phyloP scores from a whole-genome alignment of 306 rosid genomes.

The Ormosia emarginata region DNA sequence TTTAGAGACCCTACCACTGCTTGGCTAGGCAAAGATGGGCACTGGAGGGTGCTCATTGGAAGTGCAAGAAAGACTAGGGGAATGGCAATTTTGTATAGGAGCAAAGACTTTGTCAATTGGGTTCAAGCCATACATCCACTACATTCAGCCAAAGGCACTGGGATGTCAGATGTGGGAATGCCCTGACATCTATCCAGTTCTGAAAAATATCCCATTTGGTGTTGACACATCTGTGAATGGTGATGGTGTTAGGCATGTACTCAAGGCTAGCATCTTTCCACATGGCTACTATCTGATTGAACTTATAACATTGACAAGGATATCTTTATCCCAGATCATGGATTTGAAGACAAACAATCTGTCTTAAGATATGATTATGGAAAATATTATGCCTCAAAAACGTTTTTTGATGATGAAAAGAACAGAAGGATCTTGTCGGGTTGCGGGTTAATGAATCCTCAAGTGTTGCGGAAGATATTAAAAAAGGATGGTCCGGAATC shows the following conservation, averaged over 20 bases:
- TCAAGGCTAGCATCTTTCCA: constrained; percentile 56
- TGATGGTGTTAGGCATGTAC: constrained; percentile 54
- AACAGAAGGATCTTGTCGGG: constrained; percentile 72
- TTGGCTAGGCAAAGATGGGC: constrained; percentile 63
- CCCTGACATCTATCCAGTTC: constrained; percentile 76
- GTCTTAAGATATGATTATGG: constrained; percentile 81
- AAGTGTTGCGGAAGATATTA: constrained; percentile 39
- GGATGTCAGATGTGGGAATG: constrained; percentile 99
- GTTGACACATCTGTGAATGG: constrained; percentile 45
- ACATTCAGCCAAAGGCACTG: constrained; percentile 50
- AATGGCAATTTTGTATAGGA: constrained; percentile 49
- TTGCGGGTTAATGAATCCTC: constrained; percentile 89
- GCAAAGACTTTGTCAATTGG: constrained; percentile 61
- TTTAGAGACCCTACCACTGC: constrained; percentile 88
- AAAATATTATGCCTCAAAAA: constrained; percentile 78
- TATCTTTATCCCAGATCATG: constrained; percentile 51
- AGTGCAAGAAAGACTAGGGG: constrained; percentile 43
- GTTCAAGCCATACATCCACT: constrained; percentile 54
- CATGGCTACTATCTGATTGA: constrained; percentile 63
- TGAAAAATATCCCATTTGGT: constrained; percentile 23
- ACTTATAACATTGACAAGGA: constrained; percentile 47
- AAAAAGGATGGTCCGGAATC: constrained; percentile 89
- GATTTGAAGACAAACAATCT: constrained; percentile 22
- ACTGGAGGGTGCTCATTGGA: constrained; percentile 63
- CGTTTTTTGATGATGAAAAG: constrained; percentile 52